Conservation (phyloP, 495 filamentous ascomycete species). For the Wilcoxina mikolae region DNA sequence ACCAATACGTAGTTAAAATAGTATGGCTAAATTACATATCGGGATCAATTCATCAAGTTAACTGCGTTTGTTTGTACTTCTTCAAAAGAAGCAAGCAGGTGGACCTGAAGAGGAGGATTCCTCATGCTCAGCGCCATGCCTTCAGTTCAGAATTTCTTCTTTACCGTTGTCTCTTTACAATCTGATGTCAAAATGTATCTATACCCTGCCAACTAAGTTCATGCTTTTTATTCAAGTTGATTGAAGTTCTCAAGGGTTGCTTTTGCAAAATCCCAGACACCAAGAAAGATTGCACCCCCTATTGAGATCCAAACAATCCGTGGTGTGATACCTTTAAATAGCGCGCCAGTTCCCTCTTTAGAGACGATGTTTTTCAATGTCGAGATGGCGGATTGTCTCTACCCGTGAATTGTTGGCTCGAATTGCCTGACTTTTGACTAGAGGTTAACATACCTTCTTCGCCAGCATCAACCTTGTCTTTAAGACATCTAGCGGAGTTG, state of each 20-base stretch:
- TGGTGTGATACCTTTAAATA: conserved; percentile 80
- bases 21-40: no score
- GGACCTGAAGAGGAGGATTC: no score
- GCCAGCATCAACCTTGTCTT: conserved; percentile 95
- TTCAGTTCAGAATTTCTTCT: not conserved
- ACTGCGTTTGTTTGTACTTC: no score
- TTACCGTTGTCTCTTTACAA: not conserved
- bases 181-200: no score
- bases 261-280: conserved; percentile 83
- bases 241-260: conserved; percentile 44
- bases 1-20: no score
- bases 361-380: conserved; percentile 52
- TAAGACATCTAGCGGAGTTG: conserved; percentile 87
- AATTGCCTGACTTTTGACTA: not conserved
- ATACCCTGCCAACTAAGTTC: no score
- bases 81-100: no score
- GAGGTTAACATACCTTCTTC: conserved; percentile 29
- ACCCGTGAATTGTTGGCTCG: not conserved
- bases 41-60: no score
- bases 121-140: no score
- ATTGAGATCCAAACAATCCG: conserved; percentile 85
- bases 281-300: conserved; percentile 88
- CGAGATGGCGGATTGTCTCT: conserved; percentile 24
- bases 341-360: conserved; percentile 57
- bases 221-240: not conserved